Conservation (phyloP, 2,329 filamentous ascomycete genomes). For the Aureobasidium sp. region DNA sequence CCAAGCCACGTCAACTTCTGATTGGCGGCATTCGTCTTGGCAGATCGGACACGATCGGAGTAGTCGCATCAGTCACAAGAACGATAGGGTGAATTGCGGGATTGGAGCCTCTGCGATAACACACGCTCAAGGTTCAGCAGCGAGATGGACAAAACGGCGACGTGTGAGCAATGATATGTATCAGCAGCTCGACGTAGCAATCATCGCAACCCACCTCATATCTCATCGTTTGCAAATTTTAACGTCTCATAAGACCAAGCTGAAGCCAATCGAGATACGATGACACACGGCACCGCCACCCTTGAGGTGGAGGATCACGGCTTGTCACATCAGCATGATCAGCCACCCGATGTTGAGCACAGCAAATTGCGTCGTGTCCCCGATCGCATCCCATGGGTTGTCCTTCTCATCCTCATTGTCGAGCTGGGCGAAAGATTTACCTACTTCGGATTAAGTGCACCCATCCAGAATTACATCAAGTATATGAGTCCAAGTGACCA, state of each 20-base stretch:
- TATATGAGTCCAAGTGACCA: no score
- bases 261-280: background rate
- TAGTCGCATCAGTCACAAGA: background rate
- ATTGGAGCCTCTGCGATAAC: background rate
- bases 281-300: background rate
- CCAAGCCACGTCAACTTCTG: background rate
- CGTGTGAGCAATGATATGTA: background rate
- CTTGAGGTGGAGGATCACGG: background rate
- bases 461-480: slow-evolving; percentile 57
- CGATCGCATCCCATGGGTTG: slow-evolving; percentile 50
- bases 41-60: background rate
- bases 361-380: slow-evolving; percentile 49
- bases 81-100: background rate
- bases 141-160: background rate
- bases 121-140: background rate
- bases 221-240: no score
- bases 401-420: slow-evolving; percentile 55
- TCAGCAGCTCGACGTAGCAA: background rate
- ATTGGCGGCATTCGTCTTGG: background rate
- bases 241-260: no score
- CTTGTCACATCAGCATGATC: slow-evolving; percentile 24
- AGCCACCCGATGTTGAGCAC: slow-evolving; percentile 48
- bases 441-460: slow-evolving; percentile 48
- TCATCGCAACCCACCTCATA: background rate
- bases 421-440: slow-evolving; percentile 57